phyloP scores from a whole-genome alignment of 306 rosid genomes.

The Myrica gale region DNA sequence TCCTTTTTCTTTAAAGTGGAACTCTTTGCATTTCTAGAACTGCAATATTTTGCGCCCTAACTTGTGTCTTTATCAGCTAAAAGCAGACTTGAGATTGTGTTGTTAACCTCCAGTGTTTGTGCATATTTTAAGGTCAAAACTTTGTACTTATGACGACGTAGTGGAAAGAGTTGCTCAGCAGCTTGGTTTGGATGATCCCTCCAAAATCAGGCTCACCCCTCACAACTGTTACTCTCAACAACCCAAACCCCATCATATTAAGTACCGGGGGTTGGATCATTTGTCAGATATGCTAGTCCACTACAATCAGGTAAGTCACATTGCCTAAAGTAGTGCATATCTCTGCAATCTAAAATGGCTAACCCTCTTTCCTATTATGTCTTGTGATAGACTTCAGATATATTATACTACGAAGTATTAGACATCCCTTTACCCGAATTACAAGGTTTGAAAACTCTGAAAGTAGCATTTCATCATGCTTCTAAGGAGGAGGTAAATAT shows the following conservation, averaged over 20 bases:
- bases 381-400: conserved; percentile 57
- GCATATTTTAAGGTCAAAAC: conserved; percentile 51
- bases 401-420: conserved; percentile 69
- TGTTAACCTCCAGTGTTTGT: not conserved
- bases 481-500: conserved; percentile 72
- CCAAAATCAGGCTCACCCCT: conserved; percentile 78
- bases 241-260: conserved; percentile 85
- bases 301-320: conserved; percentile 62
- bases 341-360: too few species aligned
- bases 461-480: conserved; percentile 80
- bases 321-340: not conserved
- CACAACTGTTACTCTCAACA: conserved; percentile 89
- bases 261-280: conserved; percentile 70
- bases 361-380: not conserved
- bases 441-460: conserved; percentile 70
- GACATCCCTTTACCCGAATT: conserved; percentile 87
- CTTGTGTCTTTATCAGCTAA: too few species aligned
- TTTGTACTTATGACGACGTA: conserved; percentile 64
- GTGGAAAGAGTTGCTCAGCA: conserved; percentile 63
- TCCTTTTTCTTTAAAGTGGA: too few species aligned
- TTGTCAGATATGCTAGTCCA: conserved; percentile 76
- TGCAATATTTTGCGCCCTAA: too few species aligned
- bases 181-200: conserved; percentile 69
- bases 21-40: too few species aligned
- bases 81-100: too few species aligned